These are phyloP conservation scores for Blastosporella zonata DNA, from an alignment of 1,284 basidiomycete species.

Conservation along the genomic window DNA sequence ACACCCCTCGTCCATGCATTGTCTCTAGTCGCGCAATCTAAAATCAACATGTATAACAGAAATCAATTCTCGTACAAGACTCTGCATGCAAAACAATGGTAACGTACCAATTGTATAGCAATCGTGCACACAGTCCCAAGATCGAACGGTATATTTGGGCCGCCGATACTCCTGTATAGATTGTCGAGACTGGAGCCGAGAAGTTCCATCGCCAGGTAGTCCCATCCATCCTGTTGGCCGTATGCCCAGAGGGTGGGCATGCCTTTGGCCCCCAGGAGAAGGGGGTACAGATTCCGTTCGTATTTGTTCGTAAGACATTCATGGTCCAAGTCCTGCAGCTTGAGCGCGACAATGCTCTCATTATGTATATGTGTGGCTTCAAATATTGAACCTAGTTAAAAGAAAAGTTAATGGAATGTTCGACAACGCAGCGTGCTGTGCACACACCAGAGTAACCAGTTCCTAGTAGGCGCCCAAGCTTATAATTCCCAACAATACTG, in stretches of 20 bases:
- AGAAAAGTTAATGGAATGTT: neutral
- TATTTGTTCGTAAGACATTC: slow-evolving; percentile 73
- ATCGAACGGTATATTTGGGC: slow-evolving; percentile 47
- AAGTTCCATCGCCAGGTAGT: slow-evolving; percentile 72
- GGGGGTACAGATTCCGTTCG: slow-evolving; percentile 66
- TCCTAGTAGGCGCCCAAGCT: slow-evolving; percentile 43
- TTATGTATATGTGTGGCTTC: slow-evolving; percentile 55
- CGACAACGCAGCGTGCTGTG: neutral
- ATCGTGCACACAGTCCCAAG: slow-evolving; percentile 67
- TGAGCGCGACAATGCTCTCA: slow-evolving; percentile 61
- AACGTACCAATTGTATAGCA: slow-evolving; percentile 69
- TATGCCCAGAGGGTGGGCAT: slow-evolving; percentile 67
- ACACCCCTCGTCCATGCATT: slow-evolving; percentile 68
- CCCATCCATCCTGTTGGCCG: slow-evolving; percentile 59
- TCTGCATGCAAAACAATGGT: too few relatives aligned
- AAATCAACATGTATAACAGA: neutral
- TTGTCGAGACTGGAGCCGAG: slow-evolving; percentile 67
- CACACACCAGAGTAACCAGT: slow-evolving; percentile 52
- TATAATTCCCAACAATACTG: slow-evolving; percentile 44
- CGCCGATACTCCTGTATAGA: slow-evolving; percentile 52
- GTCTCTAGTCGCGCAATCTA: slow-evolving; percentile 67
- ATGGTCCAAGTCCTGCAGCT: slow-evolving; percentile 63
- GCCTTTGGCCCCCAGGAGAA: slow-evolving; percentile 66
- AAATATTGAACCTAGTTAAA: slow-evolving; percentile 59
- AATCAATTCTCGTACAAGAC: too few relatives aligned